Evolutionary conservation across 192 early-diverging fungal genomes (phyloP), one percentile per base, ranked within the genome.

Genomic region (Diversispora eburnea): DNA sequence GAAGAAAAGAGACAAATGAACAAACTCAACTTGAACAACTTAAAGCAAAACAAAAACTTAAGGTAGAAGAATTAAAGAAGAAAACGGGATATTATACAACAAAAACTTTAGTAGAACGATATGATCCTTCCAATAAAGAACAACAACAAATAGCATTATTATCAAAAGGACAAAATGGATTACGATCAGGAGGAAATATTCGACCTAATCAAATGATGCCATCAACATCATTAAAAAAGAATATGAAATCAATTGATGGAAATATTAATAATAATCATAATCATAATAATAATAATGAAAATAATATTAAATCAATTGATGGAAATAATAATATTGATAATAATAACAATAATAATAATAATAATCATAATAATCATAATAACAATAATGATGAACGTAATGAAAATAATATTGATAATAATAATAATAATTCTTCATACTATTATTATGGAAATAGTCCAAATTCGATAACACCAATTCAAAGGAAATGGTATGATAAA

Each of bases 31-130:
- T 87, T 25, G 60, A 48, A n/a, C 54, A 75, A 19, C 77, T 87
- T 56, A 72, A 82, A 47, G 81, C 82, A 13, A 76, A 91, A 67
- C 84, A 91, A 70, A 91, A 89, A 71, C 84, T 83, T 54, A 87
- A 91, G 78, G 79, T 98, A 15, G 95, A 98, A 69, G 96, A 95
- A 78, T 83, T 98, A 68, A 98, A 98, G 82, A 95, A 96, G 75
- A 95, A 93, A 78, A 95, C 94, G 0, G 88, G 91, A 1, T 98
- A 92, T 77, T 94, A 96, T 71, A 82, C 88, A 39, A 97, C 96
- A 51, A 93, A 97, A 78, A 90, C 78, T 17, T 82, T 98, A 39
- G 79, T 98, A 42, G 95, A 99, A 75, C 81, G 91, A 49, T 99
- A 94, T 80, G 94, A 95, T 68, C 67, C 77, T 17, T 73, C 61